Evolutionary conservation across 169 alveolate species (phyloP).

Genomic region (Plasmodium chabaudi): DNA sequence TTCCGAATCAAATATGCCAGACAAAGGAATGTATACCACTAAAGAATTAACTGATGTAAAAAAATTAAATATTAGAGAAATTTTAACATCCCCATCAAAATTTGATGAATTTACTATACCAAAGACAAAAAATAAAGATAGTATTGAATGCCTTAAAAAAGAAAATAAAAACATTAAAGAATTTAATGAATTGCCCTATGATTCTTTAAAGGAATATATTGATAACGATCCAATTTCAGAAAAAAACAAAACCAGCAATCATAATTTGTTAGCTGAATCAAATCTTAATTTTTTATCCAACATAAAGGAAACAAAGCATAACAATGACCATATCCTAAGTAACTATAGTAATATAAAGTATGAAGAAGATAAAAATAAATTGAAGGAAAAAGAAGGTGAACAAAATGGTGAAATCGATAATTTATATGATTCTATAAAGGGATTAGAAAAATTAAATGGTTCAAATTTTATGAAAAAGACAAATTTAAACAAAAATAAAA

Average conservation of each 20-base stretch:
- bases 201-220: conserved; percentile 26
- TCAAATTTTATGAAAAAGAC: not conserved
- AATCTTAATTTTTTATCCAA: too few relatives aligned
- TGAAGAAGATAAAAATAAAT: not conserved
- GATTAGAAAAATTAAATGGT: not conserved
- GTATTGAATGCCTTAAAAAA: conserved; percentile 29
- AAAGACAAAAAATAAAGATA: conserved; percentile 19
- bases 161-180: not conserved
- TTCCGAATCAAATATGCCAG: too few relatives aligned
- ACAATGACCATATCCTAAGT: too few relatives aligned
- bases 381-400: not conserved
- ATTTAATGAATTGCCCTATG: conserved; percentile 8
- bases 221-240: conserved; percentile 16
- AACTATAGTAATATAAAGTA: too few relatives aligned
- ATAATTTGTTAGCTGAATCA: too few relatives aligned
- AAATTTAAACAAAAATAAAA: conserved; percentile 1
- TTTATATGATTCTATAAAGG: not conserved
- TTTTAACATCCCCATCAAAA: too few relatives aligned
- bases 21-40: not conserved
- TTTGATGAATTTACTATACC: not conserved
- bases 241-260: not conserved
- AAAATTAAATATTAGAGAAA: too few relatives aligned
- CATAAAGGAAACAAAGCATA: too few relatives aligned
- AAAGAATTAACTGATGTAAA: not conserved
- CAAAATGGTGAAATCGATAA: not conserved